These are phyloP conservation scores for Daphne laureola DNA, from an alignment of 441 rosid species.

Conservation along the genomic window DNA sequence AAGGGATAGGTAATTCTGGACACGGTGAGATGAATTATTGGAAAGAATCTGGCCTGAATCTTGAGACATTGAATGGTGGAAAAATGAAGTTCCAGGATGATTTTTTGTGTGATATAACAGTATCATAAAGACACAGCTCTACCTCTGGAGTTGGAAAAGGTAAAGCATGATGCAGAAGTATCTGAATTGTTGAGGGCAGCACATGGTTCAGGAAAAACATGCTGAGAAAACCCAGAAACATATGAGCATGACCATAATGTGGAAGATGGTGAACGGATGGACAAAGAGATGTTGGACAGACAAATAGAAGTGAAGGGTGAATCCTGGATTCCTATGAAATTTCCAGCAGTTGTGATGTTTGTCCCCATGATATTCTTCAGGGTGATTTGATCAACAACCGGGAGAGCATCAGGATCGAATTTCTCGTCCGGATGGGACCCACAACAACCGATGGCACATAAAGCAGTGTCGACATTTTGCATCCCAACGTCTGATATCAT, in stretches of 20 bases:
- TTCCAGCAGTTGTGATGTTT: conserved; percentile 48
- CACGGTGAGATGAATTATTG: conserved; percentile 31
- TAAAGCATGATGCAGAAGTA: conserved; percentile 31
- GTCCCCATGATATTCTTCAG: conserved; percentile 47
- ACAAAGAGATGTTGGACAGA: conserved; percentile 46
- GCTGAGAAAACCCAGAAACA: conserved; percentile 55
- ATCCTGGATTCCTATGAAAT: conserved; percentile 55
- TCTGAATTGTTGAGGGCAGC: conserved; percentile 32
- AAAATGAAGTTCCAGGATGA: conserved; percentile 12
- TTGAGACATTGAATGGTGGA: conserved; percentile 18
- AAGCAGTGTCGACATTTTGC: conserved; percentile 29
- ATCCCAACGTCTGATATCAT: conserved; percentile 38
- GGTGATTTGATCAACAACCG: conserved; percentile 36
- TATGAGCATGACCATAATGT: conserved; percentile 57
- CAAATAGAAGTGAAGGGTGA: conserved; percentile 66
- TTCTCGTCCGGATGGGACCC: conserved; percentile 74
- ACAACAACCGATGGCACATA: conserved; percentile 40
- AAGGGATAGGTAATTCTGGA: conserved; percentile 25
- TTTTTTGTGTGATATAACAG: conserved; percentile 12
- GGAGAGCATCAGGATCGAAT: conserved; percentile 62
- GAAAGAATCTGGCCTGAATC: conserved; percentile 41
- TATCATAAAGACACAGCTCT: conserved; percentile 29
- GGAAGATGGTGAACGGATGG: conserved; percentile 24
- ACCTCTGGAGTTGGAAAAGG: conserved; percentile 19
- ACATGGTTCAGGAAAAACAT: conserved; percentile 65